A percentile compares a stretch with the other conserved stretches of the same genome.
Conservation (phyloP, 345 rosid species). For the Citrus hindsii region DNA sequence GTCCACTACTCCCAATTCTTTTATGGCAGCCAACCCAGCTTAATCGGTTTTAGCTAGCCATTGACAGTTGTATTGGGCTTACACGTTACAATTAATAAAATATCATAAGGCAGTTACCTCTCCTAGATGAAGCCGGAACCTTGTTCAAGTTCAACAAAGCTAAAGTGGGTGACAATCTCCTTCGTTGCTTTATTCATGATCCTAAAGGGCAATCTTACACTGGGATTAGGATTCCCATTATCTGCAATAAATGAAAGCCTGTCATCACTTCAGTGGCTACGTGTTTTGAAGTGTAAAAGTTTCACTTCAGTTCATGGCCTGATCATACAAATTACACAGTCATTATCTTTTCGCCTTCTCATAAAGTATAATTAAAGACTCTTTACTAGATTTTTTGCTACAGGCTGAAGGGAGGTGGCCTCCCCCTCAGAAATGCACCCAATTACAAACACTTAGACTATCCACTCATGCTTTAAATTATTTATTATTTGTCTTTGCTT, state of each 20-base stretch:
- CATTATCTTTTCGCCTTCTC: not conserved
- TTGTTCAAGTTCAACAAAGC: not conserved
- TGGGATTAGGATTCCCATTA: conserved; percentile 11
- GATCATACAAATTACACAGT: not conserved
- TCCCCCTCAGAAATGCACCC: conserved; percentile 40
- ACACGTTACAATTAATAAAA: not conserved
- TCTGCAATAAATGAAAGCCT: conserved; percentile 1
- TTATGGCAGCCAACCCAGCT: conserved; percentile 10
- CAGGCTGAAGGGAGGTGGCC: conserved; percentile 14
- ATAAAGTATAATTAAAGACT: not conserved
- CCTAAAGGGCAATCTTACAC: not conserved
- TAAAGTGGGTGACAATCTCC: not conserved
- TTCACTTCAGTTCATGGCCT: not conserved
- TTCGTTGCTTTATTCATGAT: not conserved
- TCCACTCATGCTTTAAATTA: conserved; percentile 18
- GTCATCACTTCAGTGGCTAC: conserved; percentile 15
- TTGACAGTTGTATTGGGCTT: not conserved
- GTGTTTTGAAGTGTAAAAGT: conserved; percentile 13
- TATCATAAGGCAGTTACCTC: not conserved
- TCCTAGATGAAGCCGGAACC: not conserved
- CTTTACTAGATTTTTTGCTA: not conserved
- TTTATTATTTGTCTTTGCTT: conserved; percentile 3
- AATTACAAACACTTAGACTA: conserved; percentile 16
- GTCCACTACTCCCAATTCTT: conserved; percentile 27
- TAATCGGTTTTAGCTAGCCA: not conserved